Evolutionary conservation across 257 asterid species (phyloP).

Genomic region (Solanum appendiculatum): DNA sequence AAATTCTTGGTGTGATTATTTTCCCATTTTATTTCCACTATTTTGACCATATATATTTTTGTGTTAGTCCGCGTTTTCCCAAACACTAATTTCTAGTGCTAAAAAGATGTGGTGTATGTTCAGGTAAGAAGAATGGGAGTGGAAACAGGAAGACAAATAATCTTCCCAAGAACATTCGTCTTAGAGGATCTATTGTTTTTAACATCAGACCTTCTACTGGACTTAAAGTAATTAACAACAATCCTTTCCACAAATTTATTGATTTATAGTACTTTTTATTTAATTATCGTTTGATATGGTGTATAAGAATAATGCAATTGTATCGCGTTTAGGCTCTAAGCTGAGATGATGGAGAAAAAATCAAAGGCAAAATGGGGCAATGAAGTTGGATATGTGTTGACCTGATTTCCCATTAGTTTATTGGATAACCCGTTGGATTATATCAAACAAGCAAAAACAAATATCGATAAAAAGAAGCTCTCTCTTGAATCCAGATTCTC

Average conservation of each 20-base stretch:
- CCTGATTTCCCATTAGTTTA: constrained; percentile 12
- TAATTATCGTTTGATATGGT: neutral
- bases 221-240: constrained; percentile 11
- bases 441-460: constrained; percentile 25
- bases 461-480: constrained; percentile 35
- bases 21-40: too few species aligned
- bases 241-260: neutral
- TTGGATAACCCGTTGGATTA: constrained; percentile 28
- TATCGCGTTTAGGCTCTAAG: constrained; percentile 16
- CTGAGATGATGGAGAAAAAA: constrained; percentile 29
- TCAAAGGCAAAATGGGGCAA: constrained; percentile 37
- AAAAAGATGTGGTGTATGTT: neutral
- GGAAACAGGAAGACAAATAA: neutral
- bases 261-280: neutral
- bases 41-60: too few species aligned
- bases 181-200: constrained; percentile 23
- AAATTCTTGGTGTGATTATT: too few species aligned
- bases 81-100: too few species aligned
- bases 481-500: constrained; percentile 24
- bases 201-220: constrained; percentile 27
- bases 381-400: constrained; percentile 19
- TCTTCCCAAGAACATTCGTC: constrained; percentile 16
- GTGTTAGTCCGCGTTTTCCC: too few species aligned
- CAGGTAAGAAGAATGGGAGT: neutral
- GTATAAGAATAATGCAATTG: too few species aligned